Evolutionary conservation across 2,329 filamentous ascomycete genomes (phyloP).

Genomic region (Penicillium psychrosexuale): DNA sequence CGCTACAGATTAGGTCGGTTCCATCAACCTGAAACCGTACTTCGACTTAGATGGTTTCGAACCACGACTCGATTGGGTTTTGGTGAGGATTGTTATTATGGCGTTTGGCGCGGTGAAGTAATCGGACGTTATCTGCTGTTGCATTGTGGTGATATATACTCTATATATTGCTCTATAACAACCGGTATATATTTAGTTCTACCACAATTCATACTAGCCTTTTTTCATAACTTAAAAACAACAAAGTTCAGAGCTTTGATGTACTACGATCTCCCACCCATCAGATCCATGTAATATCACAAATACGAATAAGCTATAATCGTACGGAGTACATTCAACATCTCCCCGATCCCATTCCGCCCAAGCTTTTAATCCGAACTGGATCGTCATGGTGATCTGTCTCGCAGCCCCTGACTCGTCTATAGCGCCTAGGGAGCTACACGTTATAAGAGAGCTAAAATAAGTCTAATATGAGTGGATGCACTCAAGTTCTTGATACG

Average conservation of each 20-base stretch:
- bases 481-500: background rate
- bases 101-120: background rate
- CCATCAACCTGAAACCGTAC: background rate
- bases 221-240: background rate
- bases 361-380: background rate
- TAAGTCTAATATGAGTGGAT: background rate
- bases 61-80: background rate
- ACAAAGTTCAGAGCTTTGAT: background rate
- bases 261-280: background rate
- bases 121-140: background rate
- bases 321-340: background rate
- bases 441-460: background rate
- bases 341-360: background rate
- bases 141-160: background rate
- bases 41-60: background rate
- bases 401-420: conserved; percentile 17
- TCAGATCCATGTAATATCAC: background rate
- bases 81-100: too few relatives aligned
- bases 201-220: background rate
- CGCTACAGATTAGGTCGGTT: background rate
- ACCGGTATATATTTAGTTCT: background rate
- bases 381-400: conserved; percentile 14
- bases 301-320: background rate
- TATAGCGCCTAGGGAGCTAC: background rate
- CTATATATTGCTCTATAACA: background rate